A percentile compares a stretch with the other conserved stretches of the same genome.
These are phyloP conservation scores for Aspergillus sp. DNA, from an alignment of 2,329 filamentous ascomycete species.

Conservation along the genomic window DNA sequence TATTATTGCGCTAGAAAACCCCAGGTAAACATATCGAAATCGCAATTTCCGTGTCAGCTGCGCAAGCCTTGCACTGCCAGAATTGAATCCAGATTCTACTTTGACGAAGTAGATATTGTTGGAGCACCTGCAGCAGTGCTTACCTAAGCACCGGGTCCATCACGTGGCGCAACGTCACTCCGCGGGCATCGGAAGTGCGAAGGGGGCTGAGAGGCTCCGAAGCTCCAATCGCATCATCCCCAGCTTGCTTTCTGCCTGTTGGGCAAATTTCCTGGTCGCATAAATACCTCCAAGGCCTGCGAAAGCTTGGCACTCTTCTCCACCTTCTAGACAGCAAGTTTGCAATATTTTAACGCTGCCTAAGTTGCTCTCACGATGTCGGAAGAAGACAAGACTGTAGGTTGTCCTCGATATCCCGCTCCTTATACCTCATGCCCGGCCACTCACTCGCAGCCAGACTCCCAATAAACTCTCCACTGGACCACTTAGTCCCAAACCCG, in stretches of 20 bases:
- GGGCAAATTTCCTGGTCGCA: conserved; percentile 24
- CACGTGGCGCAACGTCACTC: conserved; percentile 27
- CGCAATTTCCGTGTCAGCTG: background rate
- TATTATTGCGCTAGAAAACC: background rate
- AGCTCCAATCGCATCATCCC: conserved; percentile 16
- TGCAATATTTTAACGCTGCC: background rate
- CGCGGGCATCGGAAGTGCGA: conserved; percentile 10
- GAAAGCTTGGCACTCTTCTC: background rate
- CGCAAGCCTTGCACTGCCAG: background rate
- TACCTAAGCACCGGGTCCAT: background rate
- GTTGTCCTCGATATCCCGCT: conserved; percentile 17
- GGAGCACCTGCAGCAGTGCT: background rate
- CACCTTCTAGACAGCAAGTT: conserved; percentile 18
- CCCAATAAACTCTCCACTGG: conserved; percentile 38
- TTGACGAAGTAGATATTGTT: background rate
- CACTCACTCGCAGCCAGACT: conserved; percentile 31
- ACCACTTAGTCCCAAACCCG: conserved; percentile 43
- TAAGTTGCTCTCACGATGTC: conserved; percentile 29
- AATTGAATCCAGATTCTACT: background rate
- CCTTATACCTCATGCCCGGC: conserved; percentile 10
- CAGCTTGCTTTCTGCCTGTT: conserved; percentile 28
- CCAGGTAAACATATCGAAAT: conserved; percentile 12
- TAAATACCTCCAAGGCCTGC: background rate
- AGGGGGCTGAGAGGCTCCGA: conserved; percentile 11
- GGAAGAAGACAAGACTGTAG: conserved; percentile 41